A percentile compares a stretch with the other conserved stretches of the same genome.
Conservation (phyloP, 148 eudicot genomes). For the Vaccinium vitisidaea region DNA sequence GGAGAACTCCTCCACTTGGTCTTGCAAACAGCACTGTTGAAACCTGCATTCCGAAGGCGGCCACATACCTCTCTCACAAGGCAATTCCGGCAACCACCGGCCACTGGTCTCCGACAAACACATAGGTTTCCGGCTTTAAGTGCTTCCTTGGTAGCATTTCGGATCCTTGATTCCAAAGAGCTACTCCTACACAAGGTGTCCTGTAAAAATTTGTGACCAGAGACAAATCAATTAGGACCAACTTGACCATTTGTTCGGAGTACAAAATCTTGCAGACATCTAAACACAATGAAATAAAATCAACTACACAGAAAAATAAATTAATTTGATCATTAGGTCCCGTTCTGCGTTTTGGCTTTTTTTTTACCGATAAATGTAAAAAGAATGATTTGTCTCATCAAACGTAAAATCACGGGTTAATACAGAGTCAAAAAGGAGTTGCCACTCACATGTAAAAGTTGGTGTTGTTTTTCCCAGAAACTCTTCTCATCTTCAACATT, state of each 20-base stretch:
- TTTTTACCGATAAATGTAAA: too few species aligned
- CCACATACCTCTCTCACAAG: constrained; percentile 50
- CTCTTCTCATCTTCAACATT: constrained; percentile 34
- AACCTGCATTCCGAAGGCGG: constrained; percentile 56
- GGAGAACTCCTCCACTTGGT: constrained; percentile 84
- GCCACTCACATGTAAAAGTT: constrained; percentile 34
- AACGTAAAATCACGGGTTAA: too few species aligned
- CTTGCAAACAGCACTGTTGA: constrained; percentile 67
- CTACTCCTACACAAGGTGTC: constrained; percentile 60
- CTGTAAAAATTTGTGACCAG: constrained; percentile 27
- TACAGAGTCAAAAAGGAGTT: neutral
- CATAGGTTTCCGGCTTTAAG: constrained; percentile 46
- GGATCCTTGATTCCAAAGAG: constrained; percentile 47
- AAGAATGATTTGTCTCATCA: too few species aligned
- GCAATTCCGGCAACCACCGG: constrained; percentile 56
- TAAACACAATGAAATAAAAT: too few species aligned
- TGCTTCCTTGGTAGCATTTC: constrained; percentile 59
- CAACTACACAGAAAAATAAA: too few species aligned
- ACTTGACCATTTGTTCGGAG: neutral
- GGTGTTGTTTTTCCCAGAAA: constrained; percentile 54
- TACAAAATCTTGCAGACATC: too few species aligned
- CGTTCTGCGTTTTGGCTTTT: too few species aligned
- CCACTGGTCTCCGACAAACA: constrained; percentile 35
- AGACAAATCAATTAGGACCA: neutral
- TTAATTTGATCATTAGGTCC: too few species aligned